phyloP scores from a whole-genome alignment of 2,329 filamentous ascomycete genomes.

The Fusarium miscanthi region DNA sequence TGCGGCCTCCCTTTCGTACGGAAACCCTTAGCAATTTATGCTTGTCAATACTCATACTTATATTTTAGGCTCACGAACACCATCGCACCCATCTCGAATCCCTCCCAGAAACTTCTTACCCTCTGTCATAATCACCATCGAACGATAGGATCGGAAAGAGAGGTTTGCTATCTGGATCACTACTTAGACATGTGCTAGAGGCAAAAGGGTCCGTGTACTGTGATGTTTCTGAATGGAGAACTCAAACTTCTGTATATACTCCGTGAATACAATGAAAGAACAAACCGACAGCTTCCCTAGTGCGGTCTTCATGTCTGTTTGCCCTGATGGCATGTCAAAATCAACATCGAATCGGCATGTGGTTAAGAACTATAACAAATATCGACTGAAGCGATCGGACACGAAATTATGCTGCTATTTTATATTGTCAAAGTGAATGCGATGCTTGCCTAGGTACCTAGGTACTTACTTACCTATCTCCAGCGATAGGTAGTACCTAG shows the following conservation, averaged over 20 bases:
- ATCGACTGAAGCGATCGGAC: neutral
- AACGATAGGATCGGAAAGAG: slow-evolving; percentile 23
- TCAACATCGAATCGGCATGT: neutral
- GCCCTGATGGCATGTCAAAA: neutral
- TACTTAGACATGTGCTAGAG: slow-evolving; percentile 13
- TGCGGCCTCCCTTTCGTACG: slow-evolving; percentile 93
- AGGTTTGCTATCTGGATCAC: slow-evolving; percentile 15
- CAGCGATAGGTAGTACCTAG: neutral
- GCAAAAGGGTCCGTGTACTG: slow-evolving; percentile 20
- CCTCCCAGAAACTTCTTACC: slow-evolving; percentile 82
- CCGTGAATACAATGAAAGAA: slow-evolving; percentile 41
- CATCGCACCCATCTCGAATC: slow-evolving; percentile 87
- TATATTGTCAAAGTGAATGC: neutral
- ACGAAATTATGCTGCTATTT: neutral
- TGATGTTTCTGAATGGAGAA: slow-evolving; percentile 23
- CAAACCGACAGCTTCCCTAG: slow-evolving; percentile 3
- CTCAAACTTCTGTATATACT: slow-evolving; percentile 41
- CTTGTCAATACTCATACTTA: slow-evolving; percentile 10
- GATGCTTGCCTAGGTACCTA: neutral
- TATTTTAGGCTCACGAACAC: slow-evolving; percentile 83
- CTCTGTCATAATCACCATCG: slow-evolving; percentile 65
- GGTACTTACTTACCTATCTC: neutral
- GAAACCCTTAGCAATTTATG: slow-evolving; percentile 18
- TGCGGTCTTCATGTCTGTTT: neutral
- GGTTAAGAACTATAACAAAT: neutral